Evolutionary conservation across 148 eudicot genomes (phyloP).

Genomic region (Pouteria glomerata): DNA sequence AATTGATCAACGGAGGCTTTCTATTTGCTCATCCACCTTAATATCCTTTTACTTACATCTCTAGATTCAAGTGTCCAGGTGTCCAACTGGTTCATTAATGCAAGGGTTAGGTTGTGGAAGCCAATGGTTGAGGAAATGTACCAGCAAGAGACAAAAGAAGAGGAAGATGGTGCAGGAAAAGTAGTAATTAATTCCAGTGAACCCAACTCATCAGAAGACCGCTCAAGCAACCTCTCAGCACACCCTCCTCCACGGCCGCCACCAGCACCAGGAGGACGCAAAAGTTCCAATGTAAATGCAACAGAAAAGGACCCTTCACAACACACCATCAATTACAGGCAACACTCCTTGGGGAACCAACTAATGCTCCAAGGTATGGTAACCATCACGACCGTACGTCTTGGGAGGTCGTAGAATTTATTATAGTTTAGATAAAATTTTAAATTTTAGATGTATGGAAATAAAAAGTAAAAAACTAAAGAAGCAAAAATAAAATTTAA

Average conservation of each 20-base stretch:
- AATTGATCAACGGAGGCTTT: too few relatives aligned
- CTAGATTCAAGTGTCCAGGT: conserved; percentile 33
- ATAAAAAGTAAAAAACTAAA: too few relatives aligned
- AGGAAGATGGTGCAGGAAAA: conserved; percentile 9
- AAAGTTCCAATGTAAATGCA: conserved; percentile 10
- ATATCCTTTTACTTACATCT: too few relatives aligned
- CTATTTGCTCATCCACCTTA: too few relatives aligned
- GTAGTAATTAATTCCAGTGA: neutral
- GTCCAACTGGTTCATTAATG: too few relatives aligned
- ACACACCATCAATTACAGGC: conserved; percentile 3
- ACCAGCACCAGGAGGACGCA: too few relatives aligned
- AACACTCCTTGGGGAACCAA: conserved; percentile 14
- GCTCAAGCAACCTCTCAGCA: conserved; percentile 10
- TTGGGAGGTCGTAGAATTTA: too few relatives aligned
- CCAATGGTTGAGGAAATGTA: conserved; percentile 78
- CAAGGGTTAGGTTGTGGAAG: too few relatives aligned
- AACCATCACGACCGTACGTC: neutral
- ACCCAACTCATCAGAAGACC: neutral
- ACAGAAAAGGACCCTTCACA: conserved; percentile 36
- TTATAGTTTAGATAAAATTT: too few relatives aligned
- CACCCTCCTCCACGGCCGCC: conserved; percentile 14
- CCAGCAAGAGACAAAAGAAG: conserved; percentile 43
- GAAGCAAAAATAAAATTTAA: too few relatives aligned
- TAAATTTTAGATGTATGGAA: too few relatives aligned
- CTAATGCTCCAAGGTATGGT: neutral